These are phyloP conservation scores for Saccharomyces eubayanus DNA, from an alignment of 805 yeast genomes.

Conservation along the genomic window DNA sequence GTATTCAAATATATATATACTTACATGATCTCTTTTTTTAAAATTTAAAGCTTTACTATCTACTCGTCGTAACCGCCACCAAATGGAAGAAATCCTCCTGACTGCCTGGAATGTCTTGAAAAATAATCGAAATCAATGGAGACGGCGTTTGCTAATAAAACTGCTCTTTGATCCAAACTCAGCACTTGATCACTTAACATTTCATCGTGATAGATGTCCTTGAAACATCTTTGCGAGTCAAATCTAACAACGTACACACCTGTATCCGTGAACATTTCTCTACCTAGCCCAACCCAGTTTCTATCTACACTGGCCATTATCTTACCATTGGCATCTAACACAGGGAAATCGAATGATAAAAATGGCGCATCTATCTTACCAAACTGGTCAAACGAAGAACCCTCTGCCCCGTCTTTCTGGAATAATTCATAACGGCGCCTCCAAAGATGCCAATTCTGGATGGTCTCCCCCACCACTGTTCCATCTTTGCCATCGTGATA, in stretches of 20 bases:
- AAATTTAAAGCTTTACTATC: neutral
- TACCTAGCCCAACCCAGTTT: conserved; percentile 90
- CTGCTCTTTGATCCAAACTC: conserved; percentile 75
- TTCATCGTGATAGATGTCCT: conserved; percentile 45
- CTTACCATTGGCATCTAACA: conserved; percentile 46
- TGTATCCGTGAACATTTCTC: conserved; percentile 90
- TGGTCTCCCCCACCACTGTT: conserved; percentile 66
- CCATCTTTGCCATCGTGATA: conserved; percentile 34
- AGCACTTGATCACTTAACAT: conserved; percentile 34
- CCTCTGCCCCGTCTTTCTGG: conserved; percentile 31
- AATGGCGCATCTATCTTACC: conserved; percentile 85
- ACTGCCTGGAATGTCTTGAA: conserved; percentile 74
- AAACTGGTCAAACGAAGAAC: conserved; percentile 56
- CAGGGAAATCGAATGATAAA: conserved; percentile 79
- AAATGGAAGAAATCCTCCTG: conserved; percentile 33
- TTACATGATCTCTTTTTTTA: neutral
- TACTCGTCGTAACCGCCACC: conserved; percentile 22
- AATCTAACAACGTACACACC: conserved; percentile 84
- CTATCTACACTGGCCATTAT: conserved; percentile 75
- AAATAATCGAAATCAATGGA: conserved; percentile 94
- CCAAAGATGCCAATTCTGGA: conserved; percentile 94
- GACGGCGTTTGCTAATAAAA: conserved; percentile 77
- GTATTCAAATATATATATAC: neutral
- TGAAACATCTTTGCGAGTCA: conserved; percentile 59
- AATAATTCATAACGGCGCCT: conserved; percentile 81